A percentile compares a stretch with the other conserved stretches of the same genome.
Evolutionary conservation across 2,329 filamentous ascomycete genomes (phyloP).

Genomic region (Cryoendolithus antarcticus): DNA sequence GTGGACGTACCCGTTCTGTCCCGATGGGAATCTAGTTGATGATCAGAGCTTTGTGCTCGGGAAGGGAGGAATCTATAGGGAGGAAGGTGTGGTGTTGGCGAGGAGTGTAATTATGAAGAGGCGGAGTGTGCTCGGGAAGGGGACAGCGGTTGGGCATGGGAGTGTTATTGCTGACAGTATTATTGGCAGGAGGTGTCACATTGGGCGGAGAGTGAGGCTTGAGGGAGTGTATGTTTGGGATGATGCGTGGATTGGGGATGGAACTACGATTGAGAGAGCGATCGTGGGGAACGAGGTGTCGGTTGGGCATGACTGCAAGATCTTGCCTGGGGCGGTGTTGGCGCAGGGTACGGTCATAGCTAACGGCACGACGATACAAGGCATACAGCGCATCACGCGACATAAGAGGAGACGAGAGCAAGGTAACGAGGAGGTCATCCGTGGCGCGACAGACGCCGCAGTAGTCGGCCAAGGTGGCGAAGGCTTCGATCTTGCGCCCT

Average conservation of each 20-base stretch:
- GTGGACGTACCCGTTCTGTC: slow-evolving; percentile 81
- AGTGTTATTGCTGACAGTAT: slow-evolving; percentile 62
- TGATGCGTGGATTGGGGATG: slow-evolving; percentile 63
- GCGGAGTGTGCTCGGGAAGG: slow-evolving; percentile 62
- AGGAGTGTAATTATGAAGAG: slow-evolving; percentile 58
- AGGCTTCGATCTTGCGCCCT: slow-evolving; percentile 48
- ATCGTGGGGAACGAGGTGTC: slow-evolving; percentile 63
- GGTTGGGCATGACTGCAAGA: slow-evolving; percentile 56
- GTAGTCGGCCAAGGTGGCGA: slow-evolving; percentile 47
- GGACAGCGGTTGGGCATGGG: slow-evolving; percentile 61
- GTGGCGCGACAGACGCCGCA: slow-evolving; percentile 31
- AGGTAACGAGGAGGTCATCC: slow-evolving; percentile 25
- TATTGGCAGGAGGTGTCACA: slow-evolving; percentile 72
- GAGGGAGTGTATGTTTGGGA: slow-evolving; percentile 83
- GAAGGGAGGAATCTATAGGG: slow-evolving; percentile 61
- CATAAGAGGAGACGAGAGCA: slow-evolving; percentile 34
- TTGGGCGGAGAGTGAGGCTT: slow-evolving; percentile 72
- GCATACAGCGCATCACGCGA: slow-evolving; percentile 33
- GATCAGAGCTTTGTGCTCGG: slow-evolving; percentile 64
- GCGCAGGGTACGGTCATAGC: slow-evolving; percentile 68
- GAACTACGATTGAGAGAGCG: slow-evolving; percentile 56
- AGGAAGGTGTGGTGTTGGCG: slow-evolving; percentile 63
- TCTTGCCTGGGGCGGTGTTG: slow-evolving; percentile 63
- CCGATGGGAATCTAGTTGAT: slow-evolving; percentile 72
- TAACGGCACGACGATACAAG: slow-evolving; percentile 41